Evolutionary conservation across 208 protist species (phyloP).

Genomic region (Trypanosoma cruzi): DNA sequence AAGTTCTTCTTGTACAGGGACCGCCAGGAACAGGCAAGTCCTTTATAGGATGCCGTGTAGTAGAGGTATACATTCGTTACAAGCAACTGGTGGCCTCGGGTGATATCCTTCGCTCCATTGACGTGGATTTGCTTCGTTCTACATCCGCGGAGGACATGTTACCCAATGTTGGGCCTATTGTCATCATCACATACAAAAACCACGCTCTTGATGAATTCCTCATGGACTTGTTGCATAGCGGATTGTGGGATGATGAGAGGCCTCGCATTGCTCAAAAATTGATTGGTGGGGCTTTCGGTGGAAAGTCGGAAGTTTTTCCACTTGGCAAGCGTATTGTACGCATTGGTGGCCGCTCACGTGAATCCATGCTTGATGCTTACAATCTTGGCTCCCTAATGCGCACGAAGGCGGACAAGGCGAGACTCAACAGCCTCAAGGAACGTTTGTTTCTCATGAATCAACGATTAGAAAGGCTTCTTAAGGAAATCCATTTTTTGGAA

Average conservation of each 20-base stretch:
- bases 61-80: conserved; percentile 90
- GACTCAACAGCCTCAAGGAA: conserved; percentile 80
- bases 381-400: conserved; percentile 77
- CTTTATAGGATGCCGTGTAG: conserved; percentile 92
- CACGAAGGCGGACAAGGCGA: conserved; percentile 50
- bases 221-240: conserved; percentile 72
- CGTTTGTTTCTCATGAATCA: conserved; percentile 76
- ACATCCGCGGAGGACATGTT: conserved; percentile 57
- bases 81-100: conserved; percentile 86
- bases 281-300: conserved; percentile 31
- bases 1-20: conserved; percentile 92
- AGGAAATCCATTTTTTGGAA: conserved; percentile 87
- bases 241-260: conserved; percentile 67
- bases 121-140: conserved; percentile 62
- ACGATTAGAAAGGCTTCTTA: conserved; percentile 74
- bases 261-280: conserved; percentile 45
- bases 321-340: conserved; percentile 79
- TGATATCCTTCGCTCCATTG: conserved; percentile 87
- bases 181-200: conserved; percentile 96
- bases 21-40: conserved; percentile 96
- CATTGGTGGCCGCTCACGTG: conserved; percentile 83
- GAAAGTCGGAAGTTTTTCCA: conserved; percentile 60
- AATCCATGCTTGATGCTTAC: conserved; percentile 68
- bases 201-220: conserved; percentile 96
- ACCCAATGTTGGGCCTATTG: conserved; percentile 81